phyloP scores from a whole-genome alignment of 1,284 basidiomycete species.

The Fomitopsis schrenkii region DNA sequence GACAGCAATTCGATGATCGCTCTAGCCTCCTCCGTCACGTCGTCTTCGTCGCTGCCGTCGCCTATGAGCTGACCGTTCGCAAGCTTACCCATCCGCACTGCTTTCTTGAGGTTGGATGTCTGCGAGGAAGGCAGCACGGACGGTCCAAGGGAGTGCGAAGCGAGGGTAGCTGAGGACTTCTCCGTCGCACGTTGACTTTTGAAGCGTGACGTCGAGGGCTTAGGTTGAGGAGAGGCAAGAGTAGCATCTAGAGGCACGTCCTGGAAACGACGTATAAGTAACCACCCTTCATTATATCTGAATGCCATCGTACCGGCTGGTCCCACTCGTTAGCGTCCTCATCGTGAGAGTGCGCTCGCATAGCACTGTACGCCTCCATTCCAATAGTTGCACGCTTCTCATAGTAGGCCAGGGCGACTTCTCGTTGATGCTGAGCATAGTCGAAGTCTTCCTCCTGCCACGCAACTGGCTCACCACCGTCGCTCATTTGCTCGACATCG shows the following conservation, averaged over 20 bases:
- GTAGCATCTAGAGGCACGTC: conserved; percentile 39
- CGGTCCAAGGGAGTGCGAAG: conserved; percentile 38
- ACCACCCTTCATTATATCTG: not conserved
- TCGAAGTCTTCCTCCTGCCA: conserved; percentile 56
- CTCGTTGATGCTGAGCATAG: conserved; percentile 61
- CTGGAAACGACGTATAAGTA: conserved; percentile 18
- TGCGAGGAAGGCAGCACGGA: conserved; percentile 49
- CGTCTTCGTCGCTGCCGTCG: conserved; percentile 49
- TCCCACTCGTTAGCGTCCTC: conserved; percentile 36
- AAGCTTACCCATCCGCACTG: conserved; percentile 60
- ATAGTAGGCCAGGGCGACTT: conserved; percentile 70
- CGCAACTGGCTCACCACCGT: conserved; percentile 27
- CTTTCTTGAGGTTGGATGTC: conserved; percentile 47
- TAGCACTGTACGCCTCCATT: conserved; percentile 43
- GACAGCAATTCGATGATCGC: conserved; percentile 54
- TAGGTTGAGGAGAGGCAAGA: conserved; percentile 33
- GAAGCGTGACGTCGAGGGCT: conserved; percentile 57
- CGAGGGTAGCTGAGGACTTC: conserved; percentile 21
- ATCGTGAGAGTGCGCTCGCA: conserved; percentile 44
- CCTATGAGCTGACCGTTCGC: conserved; percentile 54
- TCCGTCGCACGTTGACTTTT: conserved; percentile 46
- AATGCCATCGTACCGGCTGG: conserved; percentile 32
- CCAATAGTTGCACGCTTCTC: conserved; percentile 54
- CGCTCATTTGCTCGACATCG: conserved; percentile 22
- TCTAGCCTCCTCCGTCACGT: conserved; percentile 38